phyloP scores from a whole-genome alignment of 345 rosid species.

The Ceriops zippeliana region DNA sequence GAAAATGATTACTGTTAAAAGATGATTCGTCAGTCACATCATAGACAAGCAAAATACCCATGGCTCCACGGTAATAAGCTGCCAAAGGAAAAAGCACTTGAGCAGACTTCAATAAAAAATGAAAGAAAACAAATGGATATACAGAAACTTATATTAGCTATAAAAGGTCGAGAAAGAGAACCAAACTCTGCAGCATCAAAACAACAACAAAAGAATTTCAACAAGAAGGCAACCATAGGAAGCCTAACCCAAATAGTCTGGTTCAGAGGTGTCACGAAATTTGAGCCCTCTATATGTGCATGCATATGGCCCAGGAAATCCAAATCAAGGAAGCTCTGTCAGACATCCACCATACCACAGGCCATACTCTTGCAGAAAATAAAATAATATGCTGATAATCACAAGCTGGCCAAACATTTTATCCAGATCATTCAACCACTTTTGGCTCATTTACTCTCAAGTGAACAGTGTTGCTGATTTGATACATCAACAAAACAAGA shows the following conservation, averaged over 20 bases:
- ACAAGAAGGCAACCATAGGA: not conserved
- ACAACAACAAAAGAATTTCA: not conserved
- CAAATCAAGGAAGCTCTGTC: not conserved
- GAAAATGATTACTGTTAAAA: conserved; percentile 21
- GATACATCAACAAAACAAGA: too few species aligned
- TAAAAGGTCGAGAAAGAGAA: not conserved
- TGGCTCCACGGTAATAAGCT: conserved; percentile 33
- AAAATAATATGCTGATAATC: not conserved
- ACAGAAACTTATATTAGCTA: not conserved
- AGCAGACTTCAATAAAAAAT: not conserved
- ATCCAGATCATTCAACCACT: too few species aligned
- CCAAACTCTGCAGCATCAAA: not conserved
- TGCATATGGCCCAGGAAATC: not conserved
- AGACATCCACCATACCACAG: not conserved
- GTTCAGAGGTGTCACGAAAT: not conserved
- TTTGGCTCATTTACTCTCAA: too few species aligned
- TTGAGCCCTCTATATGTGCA: not conserved
- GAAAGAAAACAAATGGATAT: not conserved
- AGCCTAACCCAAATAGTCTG: not conserved
- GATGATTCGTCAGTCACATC: conserved; percentile 34
- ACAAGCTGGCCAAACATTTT: not conserved
- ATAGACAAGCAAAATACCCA: conserved; percentile 31
- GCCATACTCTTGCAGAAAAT: too few species aligned
- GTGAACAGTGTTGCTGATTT: too few species aligned
- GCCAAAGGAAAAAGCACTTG: conserved; percentile 9